Evolutionary conservation across 2,329 filamentous ascomycete genomes (phyloP).

Genomic region (Calonectria multiphialidica): DNA sequence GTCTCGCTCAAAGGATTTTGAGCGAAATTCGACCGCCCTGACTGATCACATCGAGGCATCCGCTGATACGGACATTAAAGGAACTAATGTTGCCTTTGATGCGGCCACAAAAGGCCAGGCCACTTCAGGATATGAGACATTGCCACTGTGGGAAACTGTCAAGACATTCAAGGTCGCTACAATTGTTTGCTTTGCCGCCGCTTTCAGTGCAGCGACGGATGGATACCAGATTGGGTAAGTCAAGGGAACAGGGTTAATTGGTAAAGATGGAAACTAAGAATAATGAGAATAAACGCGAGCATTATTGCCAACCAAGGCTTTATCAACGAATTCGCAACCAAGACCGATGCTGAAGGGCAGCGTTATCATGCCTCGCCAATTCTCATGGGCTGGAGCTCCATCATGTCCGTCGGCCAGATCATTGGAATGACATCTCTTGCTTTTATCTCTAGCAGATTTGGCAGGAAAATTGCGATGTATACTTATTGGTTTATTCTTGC

Average conservation of each 20-base stretch:
- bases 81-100: slow-evolving; percentile 33
- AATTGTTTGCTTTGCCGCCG: slow-evolving; percentile 40
- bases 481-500: slow-evolving; percentile 47
- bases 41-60: not conserved
- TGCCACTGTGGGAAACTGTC: slow-evolving; percentile 43
- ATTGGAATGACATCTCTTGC: slow-evolving; percentile 50
- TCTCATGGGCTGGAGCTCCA: slow-evolving; percentile 52
- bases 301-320: slow-evolving; percentile 34
- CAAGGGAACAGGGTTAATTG: not conserved
- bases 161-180: slow-evolving; percentile 43
- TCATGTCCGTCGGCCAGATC: slow-evolving; percentile 54
- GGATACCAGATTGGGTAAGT: slow-evolving; percentile 45
- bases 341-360: slow-evolving; percentile 35
- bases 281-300: slow-evolving; percentile 26
- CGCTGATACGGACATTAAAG: not conserved
- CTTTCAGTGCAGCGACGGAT: slow-evolving; percentile 44
- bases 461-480: slow-evolving; percentile 49
- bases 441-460: slow-evolving; percentile 43
- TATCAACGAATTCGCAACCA: slow-evolving; percentile 23
- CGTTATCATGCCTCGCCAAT: slow-evolving; percentile 50
- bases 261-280: not conserved
- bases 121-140: slow-evolving; percentile 42
- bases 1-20: not conserved
- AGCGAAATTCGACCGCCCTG: not conserved
- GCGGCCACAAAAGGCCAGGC: slow-evolving; percentile 42